These are phyloP conservation scores for Fragaria nilgerrensis DNA, from an alignment of 306 rosid genomes.

Conservation along the genomic window DNA sequence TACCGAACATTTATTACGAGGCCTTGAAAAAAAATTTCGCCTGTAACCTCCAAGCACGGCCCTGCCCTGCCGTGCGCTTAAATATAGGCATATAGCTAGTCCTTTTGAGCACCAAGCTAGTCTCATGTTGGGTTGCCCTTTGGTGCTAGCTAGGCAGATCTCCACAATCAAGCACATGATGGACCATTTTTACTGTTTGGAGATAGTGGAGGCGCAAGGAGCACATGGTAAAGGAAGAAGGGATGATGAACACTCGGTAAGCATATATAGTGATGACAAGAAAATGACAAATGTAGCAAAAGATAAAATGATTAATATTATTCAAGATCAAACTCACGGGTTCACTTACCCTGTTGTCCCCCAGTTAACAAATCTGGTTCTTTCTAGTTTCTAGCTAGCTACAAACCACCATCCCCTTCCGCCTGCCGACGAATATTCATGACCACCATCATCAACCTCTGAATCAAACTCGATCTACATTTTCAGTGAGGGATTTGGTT, in stretches of 20 bases:
- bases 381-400: neutral
- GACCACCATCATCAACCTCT: neutral
- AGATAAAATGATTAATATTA: neutral
- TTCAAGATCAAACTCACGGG: constrained; percentile 50
- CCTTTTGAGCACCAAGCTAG: too few species aligned
- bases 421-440: constrained; percentile 23
- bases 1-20: too few species aligned
- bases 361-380: constrained; percentile 15
- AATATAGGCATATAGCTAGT: too few species aligned
- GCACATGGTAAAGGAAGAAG: neutral
- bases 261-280: constrained; percentile 21
- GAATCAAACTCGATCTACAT: neutral
- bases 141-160: too few species aligned
- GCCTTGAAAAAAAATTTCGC: too few species aligned
- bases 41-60: too few species aligned
- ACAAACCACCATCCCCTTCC: constrained; percentile 3
- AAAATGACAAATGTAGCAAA: constrained; percentile 49
- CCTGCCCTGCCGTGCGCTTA: too few species aligned
- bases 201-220: neutral
- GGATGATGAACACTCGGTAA: neutral
- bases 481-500: neutral
- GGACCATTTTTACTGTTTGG: neutral
- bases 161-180: neutral
- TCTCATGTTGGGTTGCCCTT: too few species aligned
- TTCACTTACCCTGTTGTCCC: constrained; percentile 30